Evolutionary conservation across 2,329 filamentous ascomycete genomes (phyloP), one percentile per base, ranked within the genome.

Genomic region (Lasiodiplodia sp.): DNA sequence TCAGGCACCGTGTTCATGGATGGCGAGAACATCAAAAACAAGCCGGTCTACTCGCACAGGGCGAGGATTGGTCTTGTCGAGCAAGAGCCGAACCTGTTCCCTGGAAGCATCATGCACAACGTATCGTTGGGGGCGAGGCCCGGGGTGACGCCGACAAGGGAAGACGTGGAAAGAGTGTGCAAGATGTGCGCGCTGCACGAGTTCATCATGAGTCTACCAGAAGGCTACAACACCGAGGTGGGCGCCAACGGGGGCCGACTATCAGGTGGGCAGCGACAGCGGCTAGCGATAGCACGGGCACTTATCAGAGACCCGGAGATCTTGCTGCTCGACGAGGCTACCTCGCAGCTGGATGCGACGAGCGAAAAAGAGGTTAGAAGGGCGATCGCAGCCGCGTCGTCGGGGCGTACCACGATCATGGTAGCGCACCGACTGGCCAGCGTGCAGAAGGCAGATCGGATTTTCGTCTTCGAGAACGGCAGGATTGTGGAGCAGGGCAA

Each of bases 341-440:
- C 82, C 5, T 82, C 80, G 52, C 81, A 82, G 57, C 73, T 85
- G 4, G 83, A 85, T 70, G 81, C 82, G 37, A 80, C 81, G 52
- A 82, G 78, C 23, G 83, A 84, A 70, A 73, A 75, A 52, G 77
- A 79, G 34, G 78, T 85, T 31, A 81, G 82, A 53, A 75, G 75
- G 47, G 79, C 82, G 1, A 78, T 84, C 44, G 77, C 76, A 10
- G 78, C 78, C 23, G 82, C 81, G 16, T 77, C 80, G 4, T 75
- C 77, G 55, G 82, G 79, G 4, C 76, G 81, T 66, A 88, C 92
- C 2, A 92, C 92, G 70, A 83, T 96, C 3, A 91, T 91, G 2
- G 91, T 96, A 12, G 92, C 92, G 1, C 92, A 95, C 77, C 84
- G 92, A 16, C 82, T 95, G 60, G 90, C 90, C 0, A 95, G 91